phyloP scores from a whole-genome alignment of 352 stramenopile species.

The Phytophthora niederhauseri region DNA sequence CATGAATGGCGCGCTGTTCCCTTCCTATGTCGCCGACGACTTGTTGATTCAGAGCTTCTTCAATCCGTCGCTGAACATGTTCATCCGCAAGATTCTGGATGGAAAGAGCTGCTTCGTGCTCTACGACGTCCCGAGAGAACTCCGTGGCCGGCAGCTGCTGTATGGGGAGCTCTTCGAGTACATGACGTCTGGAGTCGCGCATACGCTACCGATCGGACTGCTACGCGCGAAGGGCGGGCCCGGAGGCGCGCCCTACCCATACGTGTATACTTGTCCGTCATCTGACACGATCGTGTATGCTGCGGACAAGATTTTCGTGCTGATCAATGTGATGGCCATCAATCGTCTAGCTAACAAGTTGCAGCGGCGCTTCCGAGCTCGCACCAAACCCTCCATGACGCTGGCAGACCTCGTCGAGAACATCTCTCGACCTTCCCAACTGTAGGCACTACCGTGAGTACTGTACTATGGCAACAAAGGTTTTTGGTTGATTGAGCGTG shows the following conservation, averaged over 20 bases:
- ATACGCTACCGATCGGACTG: constrained; percentile 81
- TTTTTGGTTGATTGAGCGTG: neutral
- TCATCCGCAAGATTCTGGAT: constrained; percentile 84
- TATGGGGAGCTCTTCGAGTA: constrained; percentile 79
- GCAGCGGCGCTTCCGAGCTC: constrained; percentile 69
- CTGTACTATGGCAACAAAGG: neutral
- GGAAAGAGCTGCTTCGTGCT: constrained; percentile 88
- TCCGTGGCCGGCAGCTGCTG: constrained; percentile 47
- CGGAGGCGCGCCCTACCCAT: constrained; percentile 64
- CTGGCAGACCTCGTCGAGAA: constrained; percentile 35
- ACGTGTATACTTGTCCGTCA: constrained; percentile 83
- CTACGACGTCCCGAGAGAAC: constrained; percentile 72
- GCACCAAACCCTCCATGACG: constrained; percentile 29
- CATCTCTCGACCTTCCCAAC: constrained; percentile 18
- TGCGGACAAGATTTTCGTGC: constrained; percentile 81
- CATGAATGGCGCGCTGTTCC: constrained; percentile 83
- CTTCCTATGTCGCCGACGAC: constrained; percentile 80
- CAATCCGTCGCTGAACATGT: constrained; percentile 85
- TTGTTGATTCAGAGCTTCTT: constrained; percentile 90
- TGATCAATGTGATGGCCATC: constrained; percentile 77
- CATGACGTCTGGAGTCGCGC: constrained; percentile 75
- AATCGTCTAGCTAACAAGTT: constrained; percentile 81
- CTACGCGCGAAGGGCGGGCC: constrained; percentile 59
- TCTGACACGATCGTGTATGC: constrained; percentile 66
- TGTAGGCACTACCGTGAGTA: constrained; percentile 11